Evolutionary conservation across 75 land plant genomes (phyloP), one percentile per base, ranked within the genome.

Genomic region (Picea sitchensis): DNA sequence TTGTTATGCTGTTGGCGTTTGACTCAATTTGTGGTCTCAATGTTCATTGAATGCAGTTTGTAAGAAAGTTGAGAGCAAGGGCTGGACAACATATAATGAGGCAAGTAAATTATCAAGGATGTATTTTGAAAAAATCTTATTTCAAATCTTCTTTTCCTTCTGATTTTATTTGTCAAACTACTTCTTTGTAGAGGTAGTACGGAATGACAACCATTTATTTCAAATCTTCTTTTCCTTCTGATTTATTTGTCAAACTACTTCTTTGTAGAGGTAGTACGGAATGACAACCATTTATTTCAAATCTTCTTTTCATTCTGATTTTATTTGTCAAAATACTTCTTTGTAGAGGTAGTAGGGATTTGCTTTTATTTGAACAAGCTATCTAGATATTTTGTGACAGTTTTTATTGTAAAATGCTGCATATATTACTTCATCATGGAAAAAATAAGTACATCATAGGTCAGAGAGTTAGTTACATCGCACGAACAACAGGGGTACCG

Each of bases 51-150:
- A 21, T 81, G 31, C 84, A 94, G 96, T 94, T 14, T 92, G 94
- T 63, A 91, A 93, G 84, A 94, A 94, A 80, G 96, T 94, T 73
- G 95, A 94, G 84, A 90, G 92, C 85, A 94, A 92, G 78, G 95
- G 95, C 31, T 85, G 91, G 77, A 94, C 96, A 20, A 94, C 96
- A 13, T 94, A 94, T 51, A 94, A 94, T 77, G 96, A 94, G 92
- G 96, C 91, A 14, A 83, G 83, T 56, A 56, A 44, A 75, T 75
- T 56, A 51, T 15, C 34, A 75, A 75, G 31, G 8, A 18, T 41
- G 20, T 44, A 51, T 8, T 51, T 51, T 51, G 56, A 51, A 9
- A 47, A 51, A 9, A 9, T 51, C 11, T 51, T 8, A 51, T 69
- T 69, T 17, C 34, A 69, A 69, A 1, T 18, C 2, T 71, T 18